These are phyloP conservation scores for Lipomyces anomalus DNA, from an alignment of 805 yeast species.

Conservation along the genomic window DNA sequence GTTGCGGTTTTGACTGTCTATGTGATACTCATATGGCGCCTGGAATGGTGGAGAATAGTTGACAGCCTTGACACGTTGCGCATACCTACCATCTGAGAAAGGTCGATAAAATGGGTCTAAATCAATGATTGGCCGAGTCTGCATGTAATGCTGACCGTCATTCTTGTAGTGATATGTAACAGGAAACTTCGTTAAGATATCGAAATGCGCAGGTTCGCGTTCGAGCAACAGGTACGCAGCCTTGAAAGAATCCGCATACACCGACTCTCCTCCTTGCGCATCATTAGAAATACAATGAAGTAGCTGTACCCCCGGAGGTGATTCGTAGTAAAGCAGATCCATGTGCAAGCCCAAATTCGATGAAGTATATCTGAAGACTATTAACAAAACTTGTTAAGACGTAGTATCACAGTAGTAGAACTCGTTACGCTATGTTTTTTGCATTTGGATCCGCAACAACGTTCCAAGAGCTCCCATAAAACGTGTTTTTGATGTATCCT, in stretches of 20 bases:
- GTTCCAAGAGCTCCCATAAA: slow-evolving; percentile 67
- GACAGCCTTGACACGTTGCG: slow-evolving; percentile 45
- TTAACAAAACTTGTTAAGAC: not conserved
- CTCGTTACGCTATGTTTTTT: slow-evolving; percentile 55
- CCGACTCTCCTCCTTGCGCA: slow-evolving; percentile 60
- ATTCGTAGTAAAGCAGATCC: slow-evolving; percentile 70
- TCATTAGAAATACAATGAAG: slow-evolving; percentile 47
- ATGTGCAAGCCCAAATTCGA: slow-evolving; percentile 65
- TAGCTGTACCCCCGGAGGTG: slow-evolving; percentile 74
- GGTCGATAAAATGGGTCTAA: slow-evolving; percentile 40
- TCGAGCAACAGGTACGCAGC: slow-evolving; percentile 55
- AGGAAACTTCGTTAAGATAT: slow-evolving; percentile 57
- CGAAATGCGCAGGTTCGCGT: slow-evolving; percentile 55
- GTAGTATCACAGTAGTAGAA: not conserved
- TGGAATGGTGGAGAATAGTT: slow-evolving; percentile 82
- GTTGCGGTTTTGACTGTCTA: slow-evolving; percentile 36
- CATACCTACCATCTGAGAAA: slow-evolving; percentile 12
- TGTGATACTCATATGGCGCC: slow-evolving; percentile 55
- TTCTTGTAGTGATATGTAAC: slow-evolving; percentile 64
- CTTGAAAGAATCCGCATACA: slow-evolving; percentile 63
- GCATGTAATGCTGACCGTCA: slow-evolving; percentile 56
- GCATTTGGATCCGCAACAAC: slow-evolving; percentile 52
- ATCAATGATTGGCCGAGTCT: slow-evolving; percentile 56
- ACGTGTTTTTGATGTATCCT: slow-evolving; percentile 65
- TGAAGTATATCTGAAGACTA: slow-evolving; percentile 42